Conservation (phyloP, 305 asterid genomes). For the Fraxinus floribunda region DNA sequence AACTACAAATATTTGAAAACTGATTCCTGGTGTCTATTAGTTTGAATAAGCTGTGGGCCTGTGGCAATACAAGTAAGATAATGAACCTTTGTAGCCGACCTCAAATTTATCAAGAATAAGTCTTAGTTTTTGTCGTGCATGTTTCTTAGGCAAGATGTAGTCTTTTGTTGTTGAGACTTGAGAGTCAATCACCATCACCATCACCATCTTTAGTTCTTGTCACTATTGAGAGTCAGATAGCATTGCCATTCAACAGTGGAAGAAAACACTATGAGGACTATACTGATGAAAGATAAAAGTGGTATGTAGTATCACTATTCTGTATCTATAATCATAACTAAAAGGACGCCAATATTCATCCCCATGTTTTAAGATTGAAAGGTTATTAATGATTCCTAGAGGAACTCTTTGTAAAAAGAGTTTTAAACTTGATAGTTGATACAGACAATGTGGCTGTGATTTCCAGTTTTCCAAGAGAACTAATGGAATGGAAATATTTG, state of each 20-base stretch:
- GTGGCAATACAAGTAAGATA: background rate
- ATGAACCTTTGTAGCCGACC: background rate
- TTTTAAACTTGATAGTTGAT: background rate
- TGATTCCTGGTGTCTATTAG: background rate
- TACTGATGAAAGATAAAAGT: background rate
- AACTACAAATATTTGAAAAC: background rate
- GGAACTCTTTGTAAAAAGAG: slow-evolving; percentile 1
- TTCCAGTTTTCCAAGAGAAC: background rate
- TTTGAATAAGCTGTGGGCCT: background rate
- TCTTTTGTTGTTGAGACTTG: background rate
- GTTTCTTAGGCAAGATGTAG: background rate
- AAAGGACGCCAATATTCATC: background rate
- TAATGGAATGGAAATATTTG: background rate
- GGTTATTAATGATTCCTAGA: background rate
- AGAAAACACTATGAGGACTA: background rate
- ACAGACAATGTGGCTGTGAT: background rate
- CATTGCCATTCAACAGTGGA: background rate
- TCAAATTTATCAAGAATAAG: background rate
- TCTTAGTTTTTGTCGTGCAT: background rate
- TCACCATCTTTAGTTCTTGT: background rate
- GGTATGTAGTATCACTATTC: background rate
- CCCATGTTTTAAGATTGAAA: background rate
- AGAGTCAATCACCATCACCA: background rate
- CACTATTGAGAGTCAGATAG: background rate
- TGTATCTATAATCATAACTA: background rate